Conservation (phyloP, 345 rosid species). For the Dipteronia dyeriana region DNA sequence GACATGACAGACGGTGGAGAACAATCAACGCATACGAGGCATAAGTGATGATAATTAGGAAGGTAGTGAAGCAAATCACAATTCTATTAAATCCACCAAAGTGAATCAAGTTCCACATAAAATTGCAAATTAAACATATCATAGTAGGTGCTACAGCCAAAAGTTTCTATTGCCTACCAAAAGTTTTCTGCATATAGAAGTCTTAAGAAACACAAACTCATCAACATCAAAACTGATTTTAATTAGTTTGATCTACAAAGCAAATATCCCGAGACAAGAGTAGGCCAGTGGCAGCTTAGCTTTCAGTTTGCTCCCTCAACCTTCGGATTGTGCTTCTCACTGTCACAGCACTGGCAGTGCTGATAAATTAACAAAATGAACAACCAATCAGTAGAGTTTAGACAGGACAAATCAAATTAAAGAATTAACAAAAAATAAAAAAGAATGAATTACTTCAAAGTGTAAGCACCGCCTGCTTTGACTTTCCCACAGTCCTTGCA, state of each 20-base stretch:
- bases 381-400: neutral
- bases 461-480: conserved; percentile 95
- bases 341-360: conserved; percentile 87
- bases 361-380: conserved; percentile 27
- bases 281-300: conserved; percentile 34
- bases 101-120: neutral
- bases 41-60: neutral
- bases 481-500: conserved; percentile 98
- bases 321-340: conserved; percentile 91
- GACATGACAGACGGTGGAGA: too few relatives aligned
- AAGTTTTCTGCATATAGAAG: neutral
- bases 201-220: neutral
- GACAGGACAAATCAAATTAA: neutral
- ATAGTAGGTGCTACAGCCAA: neutral
- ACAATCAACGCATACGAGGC: too few relatives aligned
- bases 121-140: neutral
- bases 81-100: neutral
- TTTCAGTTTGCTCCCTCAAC: conserved; percentile 94
- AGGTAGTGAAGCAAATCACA: neutral
- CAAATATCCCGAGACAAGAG: neutral
- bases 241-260: neutral
- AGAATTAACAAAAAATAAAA: neutral
- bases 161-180: neutral
- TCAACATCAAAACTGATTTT: conserved; percentile 9
- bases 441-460: conserved; percentile 59